These are phyloP conservation scores for Candida peoriensis DNA, from an alignment of 805 yeast species.

Conservation along the genomic window DNA sequence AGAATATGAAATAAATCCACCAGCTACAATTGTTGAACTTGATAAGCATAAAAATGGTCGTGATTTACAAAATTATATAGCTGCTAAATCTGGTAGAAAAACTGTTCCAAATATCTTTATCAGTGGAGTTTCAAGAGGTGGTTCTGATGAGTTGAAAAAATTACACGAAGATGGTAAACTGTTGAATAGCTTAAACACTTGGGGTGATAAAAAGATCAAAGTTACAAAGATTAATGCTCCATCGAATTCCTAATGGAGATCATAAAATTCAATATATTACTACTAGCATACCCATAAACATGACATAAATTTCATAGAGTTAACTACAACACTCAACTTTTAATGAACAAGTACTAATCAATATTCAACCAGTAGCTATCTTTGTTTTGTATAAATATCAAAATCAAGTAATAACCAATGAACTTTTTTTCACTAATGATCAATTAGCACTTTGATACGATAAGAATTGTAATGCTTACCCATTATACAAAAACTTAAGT, in stretches of 20 bases:
- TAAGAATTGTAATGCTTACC: no score
- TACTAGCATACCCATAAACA: no score
- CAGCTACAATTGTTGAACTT: conserved; percentile 70
- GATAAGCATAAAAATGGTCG: conserved; percentile 76
- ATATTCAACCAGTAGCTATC: no score
- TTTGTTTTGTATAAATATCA: no score
- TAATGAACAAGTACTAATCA: no score
- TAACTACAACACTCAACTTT: no score
- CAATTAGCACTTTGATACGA: no score
- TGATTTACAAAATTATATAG: conserved; percentile 70
- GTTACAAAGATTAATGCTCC: conserved; percentile 51
- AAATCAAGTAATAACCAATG: no score
- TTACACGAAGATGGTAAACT: conserved; percentile 57
- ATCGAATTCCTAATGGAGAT: conserved; percentile 38
- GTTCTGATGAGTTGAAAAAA: conserved; percentile 72
- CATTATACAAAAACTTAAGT: no score
- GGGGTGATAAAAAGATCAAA: conserved; percentile 55
- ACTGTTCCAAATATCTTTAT: conserved; percentile 91
- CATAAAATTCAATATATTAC: no score
- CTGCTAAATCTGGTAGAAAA: conserved; percentile 61
- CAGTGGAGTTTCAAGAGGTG: conserved; percentile 76
- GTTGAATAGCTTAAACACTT: conserved; percentile 43
- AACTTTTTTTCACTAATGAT: no score
- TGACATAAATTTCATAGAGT: no score
- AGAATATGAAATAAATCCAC: conserved; percentile 67